A percentile compares a stretch with the other conserved stretches of the same genome.
phyloP scores from a whole-genome alignment of 768 basidiomycete genomes.

The Leccinellum luteum region DNA sequence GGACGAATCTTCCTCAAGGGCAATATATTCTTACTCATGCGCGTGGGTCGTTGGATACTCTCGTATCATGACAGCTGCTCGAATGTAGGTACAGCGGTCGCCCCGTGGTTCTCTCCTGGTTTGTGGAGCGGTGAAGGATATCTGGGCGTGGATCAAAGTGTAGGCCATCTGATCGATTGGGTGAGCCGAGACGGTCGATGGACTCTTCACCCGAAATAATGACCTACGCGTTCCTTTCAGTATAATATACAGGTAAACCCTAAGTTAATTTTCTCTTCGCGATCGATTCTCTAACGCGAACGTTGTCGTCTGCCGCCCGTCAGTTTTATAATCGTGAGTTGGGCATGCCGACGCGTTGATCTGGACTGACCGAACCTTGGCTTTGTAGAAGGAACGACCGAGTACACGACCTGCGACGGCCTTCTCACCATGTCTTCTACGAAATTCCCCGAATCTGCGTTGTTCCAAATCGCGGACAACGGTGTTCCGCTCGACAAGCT shows the following conservation, averaged over 20 bases:
- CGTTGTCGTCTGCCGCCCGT: not conserved
- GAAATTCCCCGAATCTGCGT: not conserved
- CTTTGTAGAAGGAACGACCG: slow-evolving; percentile 30
- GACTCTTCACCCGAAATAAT: not conserved
- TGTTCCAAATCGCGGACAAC: not conserved
- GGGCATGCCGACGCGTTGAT: not conserved
- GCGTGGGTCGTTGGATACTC: slow-evolving; percentile 18
- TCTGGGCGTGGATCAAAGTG: slow-evolving; percentile 29
- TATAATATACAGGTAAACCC: not conserved
- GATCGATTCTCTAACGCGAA: not conserved
- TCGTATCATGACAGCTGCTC: not conserved
- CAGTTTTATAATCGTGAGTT: slow-evolving; percentile 16
- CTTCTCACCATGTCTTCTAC: not conserved
- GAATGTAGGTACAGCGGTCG: not conserved
- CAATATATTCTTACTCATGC: slow-evolving; percentile 32
- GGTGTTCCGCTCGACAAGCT: slow-evolving; percentile 59
- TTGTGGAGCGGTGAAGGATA: slow-evolving; percentile 26
- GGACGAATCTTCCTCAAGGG: slow-evolving; percentile 14
- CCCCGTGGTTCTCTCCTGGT: slow-evolving; percentile 2
- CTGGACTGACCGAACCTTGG: not conserved
- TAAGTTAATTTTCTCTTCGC: not conserved
- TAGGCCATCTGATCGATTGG: slow-evolving; percentile 43
- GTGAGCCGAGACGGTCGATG: slow-evolving; percentile 13
- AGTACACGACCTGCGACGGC: slow-evolving; percentile 27
- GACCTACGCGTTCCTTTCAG: not conserved